Base-by-base conservation (phyloP, 805 yeast species). In the Pichia exigua region DNA sequence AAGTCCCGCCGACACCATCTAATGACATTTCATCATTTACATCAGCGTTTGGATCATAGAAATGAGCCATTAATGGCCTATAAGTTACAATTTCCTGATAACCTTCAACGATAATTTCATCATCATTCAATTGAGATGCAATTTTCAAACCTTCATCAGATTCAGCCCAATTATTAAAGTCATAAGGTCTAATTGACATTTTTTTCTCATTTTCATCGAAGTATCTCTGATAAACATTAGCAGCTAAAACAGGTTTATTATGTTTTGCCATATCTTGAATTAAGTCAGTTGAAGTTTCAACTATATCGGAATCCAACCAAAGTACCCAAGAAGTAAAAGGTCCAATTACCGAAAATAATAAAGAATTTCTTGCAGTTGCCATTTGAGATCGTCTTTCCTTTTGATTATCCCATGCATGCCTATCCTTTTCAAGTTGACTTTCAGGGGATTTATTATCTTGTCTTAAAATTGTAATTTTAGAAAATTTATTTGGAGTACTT, bases 1-100 rank as follows among this genome's bases (percentile, higher is more conserved):
- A 95, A 22, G 97, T 96, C 56, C 97, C 98, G 49, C 99, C 99
- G 52, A 94, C 98, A 66, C 99, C 99, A 67, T 94, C 98, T 54
- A 94, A 75, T 45, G 79, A 80, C 87, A 94, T 85, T 64, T 84
- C 92, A 4, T 82, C 77, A 57, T 76, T 73, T 13, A 63, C 54
- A 52, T 82, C 83, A 27, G 86, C 94, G 9, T 74, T 71, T 5
- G 82, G 70, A 61, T 85, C 86, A 67, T 85, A 87, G 65, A 82
- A 80, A 62, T 85, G 83, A 0, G 96, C 98, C 99, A 94, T 94
- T 60, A 94, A 74, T 17, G 95, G 86, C 69, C 99, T 80, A 67
- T 86, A 94, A 1, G 99, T 94, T 46, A 97, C 95, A 69, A 92
- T 74, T 64, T 94, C 97, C 2, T 83, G 73, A 69, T 94, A 94